phyloP scores from a whole-genome alignment of 78 protist genomes.

The Isochrysis galbana region DNA sequence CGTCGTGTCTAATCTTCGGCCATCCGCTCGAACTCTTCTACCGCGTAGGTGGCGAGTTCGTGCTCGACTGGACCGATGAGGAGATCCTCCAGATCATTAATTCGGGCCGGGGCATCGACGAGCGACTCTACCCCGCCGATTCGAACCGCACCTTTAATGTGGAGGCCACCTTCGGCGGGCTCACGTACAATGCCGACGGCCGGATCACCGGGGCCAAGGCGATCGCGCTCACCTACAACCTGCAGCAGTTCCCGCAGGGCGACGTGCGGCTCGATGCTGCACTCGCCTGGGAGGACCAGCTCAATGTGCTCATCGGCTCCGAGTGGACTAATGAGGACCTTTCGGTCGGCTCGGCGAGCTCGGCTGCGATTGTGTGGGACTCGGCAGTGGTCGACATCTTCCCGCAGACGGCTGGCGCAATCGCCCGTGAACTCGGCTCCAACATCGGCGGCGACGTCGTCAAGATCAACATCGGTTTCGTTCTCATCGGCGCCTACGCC shows the following conservation, averaged over 20 bases:
- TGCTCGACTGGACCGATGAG: background rate
- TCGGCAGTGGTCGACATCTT: background rate
- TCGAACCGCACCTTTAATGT: background rate
- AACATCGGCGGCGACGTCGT: constrained; percentile 3
- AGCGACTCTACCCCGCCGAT: background rate
- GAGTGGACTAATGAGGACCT: background rate
- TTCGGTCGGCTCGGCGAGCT: background rate
- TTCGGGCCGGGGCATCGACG: background rate
- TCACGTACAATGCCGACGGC: background rate
- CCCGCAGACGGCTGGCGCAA: background rate
- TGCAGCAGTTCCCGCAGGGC: no score
- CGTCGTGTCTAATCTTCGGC: background rate
- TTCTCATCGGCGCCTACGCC: constrained; percentile 10
- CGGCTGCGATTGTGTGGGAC: background rate
- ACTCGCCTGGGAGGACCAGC: constrained; percentile 1
- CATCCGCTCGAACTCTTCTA: background rate
- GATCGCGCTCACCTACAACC: background rate
- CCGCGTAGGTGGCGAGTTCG: background rate
- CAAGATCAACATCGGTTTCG: background rate
- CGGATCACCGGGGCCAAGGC: background rate
- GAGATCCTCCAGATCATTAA: background rate
- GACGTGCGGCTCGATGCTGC: background rate
- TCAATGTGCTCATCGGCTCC: background rate
- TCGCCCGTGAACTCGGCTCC: background rate
- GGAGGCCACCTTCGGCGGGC: background rate